Percentiles rank a stretch among this genome's conserved stretches.
Evolutionary conservation across 78 protist species (phyloP).

Genomic region (Dictyostelium capitatum): DNA sequence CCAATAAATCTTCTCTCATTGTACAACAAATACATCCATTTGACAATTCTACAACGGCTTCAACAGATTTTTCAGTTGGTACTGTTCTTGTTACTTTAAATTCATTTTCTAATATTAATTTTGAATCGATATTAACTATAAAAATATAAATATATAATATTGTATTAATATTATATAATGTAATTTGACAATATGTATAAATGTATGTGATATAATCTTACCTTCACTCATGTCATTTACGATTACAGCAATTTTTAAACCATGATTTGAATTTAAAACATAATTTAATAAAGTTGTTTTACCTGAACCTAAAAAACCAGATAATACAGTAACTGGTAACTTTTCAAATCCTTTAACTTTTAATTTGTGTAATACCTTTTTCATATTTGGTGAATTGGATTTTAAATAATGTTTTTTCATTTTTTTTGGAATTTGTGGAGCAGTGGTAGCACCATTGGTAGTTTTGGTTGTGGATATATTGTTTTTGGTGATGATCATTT

Average conservation of each 20-base stretch:
- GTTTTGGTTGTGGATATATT: too few relatives aligned
- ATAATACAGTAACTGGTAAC: conserved; percentile 91
- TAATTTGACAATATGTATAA: too few relatives aligned
- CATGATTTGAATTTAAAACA: conserved; percentile 63
- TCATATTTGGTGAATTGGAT: neutral
- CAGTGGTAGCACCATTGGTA: too few relatives aligned
- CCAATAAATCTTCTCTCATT: conserved; percentile 92
- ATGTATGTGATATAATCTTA: neutral
- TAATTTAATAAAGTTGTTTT: conserved; percentile 84
- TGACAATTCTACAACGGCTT: conserved; percentile 88
- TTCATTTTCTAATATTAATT: conserved; percentile 48
- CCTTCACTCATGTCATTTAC: conserved; percentile 85
- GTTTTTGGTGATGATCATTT: too few relatives aligned
- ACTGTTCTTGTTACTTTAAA: conserved; percentile 23
- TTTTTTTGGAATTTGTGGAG: neutral
- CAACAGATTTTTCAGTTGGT: conserved; percentile 60
- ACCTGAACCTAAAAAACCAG: conserved; percentile 95
- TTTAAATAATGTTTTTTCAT: conserved; percentile 21
- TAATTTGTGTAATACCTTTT: neutral
- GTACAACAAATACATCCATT: conserved; percentile 98
- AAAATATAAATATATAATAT: neutral
- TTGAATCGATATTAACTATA: conserved; percentile 93
- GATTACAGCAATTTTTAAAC: conserved; percentile 71
- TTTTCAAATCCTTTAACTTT: conserved; percentile 19
- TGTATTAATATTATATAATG: neutral